Evolutionary conservation across 75 land plant species (phyloP).

Genomic region (Selaginella moellendorffii): DNA sequence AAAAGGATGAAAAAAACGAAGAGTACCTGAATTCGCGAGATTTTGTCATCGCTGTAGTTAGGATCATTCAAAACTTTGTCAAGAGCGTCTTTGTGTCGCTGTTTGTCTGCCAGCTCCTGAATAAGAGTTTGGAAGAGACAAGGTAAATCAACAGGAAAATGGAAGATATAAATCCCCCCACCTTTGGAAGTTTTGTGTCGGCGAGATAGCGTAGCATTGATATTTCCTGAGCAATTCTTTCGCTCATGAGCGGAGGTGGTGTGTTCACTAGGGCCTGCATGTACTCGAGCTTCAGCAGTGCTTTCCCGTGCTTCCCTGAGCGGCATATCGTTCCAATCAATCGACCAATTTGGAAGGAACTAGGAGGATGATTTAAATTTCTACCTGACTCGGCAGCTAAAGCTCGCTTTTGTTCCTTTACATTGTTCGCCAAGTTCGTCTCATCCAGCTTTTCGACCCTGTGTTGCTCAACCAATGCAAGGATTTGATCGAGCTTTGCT

Average conservation of each 20-base stretch:
- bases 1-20: no score
- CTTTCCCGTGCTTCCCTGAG: constrained; percentile 17
- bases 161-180: not conserved
- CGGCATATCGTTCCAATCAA: no score
- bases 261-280: constrained; percentile 7
- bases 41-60: not conserved
- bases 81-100: constrained; percentile 15
- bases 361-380: no score
- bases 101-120: constrained; percentile 15
- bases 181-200: constrained; percentile 21
- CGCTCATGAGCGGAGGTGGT: not conserved
- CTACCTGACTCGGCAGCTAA: constrained; percentile 4
- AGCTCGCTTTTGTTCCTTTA: constrained; percentile 11
- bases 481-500: constrained; percentile 3
- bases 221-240: constrained; percentile 15
- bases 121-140: no score
- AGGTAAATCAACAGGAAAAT: no score
- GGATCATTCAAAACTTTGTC: constrained; percentile 4
- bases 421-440: not conserved
- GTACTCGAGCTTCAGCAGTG: constrained; percentile 9
- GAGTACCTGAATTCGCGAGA: constrained; percentile 13
- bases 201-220: constrained; percentile 17
- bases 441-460: constrained; percentile 10
- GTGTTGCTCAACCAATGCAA: constrained; percentile 6
- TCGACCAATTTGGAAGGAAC: no score